Percentiles rank a stretch among this genome's conserved stretches.
phyloP scores from a whole-genome alignment of 768 basidiomycete species.

The Hygrophoropsis aurantiaca region DNA sequence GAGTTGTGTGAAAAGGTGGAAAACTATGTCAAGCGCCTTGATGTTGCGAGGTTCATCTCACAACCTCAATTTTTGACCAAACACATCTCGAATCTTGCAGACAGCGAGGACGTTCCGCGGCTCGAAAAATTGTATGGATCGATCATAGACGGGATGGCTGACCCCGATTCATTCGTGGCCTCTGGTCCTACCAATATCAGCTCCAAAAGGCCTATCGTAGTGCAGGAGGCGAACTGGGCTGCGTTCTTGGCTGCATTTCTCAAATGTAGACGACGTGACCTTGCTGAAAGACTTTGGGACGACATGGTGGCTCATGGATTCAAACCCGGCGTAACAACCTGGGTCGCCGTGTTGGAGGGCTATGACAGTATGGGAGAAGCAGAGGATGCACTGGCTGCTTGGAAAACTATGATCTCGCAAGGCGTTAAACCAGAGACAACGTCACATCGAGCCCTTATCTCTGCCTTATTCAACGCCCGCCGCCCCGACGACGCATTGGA shows the following conservation, averaged over 20 bases:
- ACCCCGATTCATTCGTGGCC: constrained; percentile 55
- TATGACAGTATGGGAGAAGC: constrained; percentile 52
- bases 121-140: constrained; percentile 51
- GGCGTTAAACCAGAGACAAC: constrained; percentile 58
- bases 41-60: constrained; percentile 50
- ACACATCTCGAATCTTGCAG: constrained; percentile 48
- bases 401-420: constrained; percentile 61
- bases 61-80: constrained; percentile 48
- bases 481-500: constrained; percentile 51
- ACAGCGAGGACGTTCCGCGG: constrained; percentile 23
- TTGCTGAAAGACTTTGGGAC: constrained; percentile 66
- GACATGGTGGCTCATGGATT: constrained; percentile 56
- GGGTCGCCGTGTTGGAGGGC: constrained; percentile 72
- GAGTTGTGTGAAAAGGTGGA: constrained; percentile 41
- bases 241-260: constrained; percentile 68
- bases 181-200: constrained; percentile 38
- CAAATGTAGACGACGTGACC: constrained; percentile 49
- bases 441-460: constrained; percentile 70
- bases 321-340: constrained; percentile 54
- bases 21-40: constrained; percentile 48
- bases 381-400: constrained; percentile 55
- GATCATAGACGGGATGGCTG: constrained; percentile 51
- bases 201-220: constrained; percentile 40
- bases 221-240: constrained; percentile 63
- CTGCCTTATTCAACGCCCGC: constrained; percentile 53